Conservation (phyloP, 2,329 filamentous ascomycete species). For the Diaporthe sp. region DNA sequence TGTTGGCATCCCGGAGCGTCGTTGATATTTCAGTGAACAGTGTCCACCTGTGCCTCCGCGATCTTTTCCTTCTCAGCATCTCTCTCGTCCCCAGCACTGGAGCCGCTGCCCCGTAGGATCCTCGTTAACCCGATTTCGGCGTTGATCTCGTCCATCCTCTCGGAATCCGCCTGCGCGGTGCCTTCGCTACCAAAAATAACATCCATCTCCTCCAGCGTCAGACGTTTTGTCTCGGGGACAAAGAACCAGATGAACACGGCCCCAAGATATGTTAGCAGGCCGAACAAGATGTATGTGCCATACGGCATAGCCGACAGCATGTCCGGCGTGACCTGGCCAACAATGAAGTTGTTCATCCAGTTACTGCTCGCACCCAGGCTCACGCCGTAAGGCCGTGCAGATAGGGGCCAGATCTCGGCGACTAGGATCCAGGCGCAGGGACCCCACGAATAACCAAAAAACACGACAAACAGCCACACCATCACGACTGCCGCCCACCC, state of each 20-base stretch:
- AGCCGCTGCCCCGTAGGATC: slow-evolving; percentile 51
- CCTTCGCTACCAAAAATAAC: slow-evolving; percentile 77
- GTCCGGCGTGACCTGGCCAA: slow-evolving; percentile 78
- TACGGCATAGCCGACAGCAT: slow-evolving; percentile 76
- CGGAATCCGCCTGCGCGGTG: slow-evolving; percentile 75
- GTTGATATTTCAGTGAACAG: background rate
- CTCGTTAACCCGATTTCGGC: slow-evolving; percentile 73
- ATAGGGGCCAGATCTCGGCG: slow-evolving; percentile 81
- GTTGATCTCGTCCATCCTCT: slow-evolving; percentile 82
- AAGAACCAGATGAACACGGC: slow-evolving; percentile 74
- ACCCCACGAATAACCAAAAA: slow-evolving; percentile 83
- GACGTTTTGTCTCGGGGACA: slow-evolving; percentile 74
- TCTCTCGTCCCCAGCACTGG: slow-evolving; percentile 42
- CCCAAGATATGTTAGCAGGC: slow-evolving; percentile 72
- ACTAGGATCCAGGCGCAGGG: slow-evolving; percentile 82
- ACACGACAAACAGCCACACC: slow-evolving; percentile 81
- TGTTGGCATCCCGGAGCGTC: too few species aligned
- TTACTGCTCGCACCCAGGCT: slow-evolving; percentile 76
- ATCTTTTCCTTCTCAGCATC: slow-evolving; percentile 45
- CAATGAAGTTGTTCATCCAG: slow-evolving; percentile 75
- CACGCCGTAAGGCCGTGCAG: slow-evolving; percentile 78
- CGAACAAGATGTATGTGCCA: slow-evolving; percentile 81
- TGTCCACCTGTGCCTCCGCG: slow-evolving; percentile 33
- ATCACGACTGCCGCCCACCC: slow-evolving; percentile 78
- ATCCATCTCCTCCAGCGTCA: slow-evolving; percentile 77